Evolutionary conservation across 2,329 filamentous ascomycete genomes (phyloP).

Genomic region (Neofusicoccum laricinum): DNA sequence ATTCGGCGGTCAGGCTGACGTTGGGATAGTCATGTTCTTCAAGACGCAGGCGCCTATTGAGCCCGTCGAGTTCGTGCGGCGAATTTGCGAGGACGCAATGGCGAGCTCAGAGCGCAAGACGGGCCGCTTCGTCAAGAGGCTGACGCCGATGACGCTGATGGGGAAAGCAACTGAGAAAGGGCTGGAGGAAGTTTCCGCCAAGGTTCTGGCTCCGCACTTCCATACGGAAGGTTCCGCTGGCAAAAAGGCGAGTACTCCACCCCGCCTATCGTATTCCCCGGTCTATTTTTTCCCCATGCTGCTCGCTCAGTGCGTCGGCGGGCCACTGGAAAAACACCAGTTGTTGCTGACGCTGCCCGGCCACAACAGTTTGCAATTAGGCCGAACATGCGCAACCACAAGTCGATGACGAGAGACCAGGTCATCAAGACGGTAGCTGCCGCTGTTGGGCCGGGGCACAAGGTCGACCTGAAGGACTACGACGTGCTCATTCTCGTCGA

Average conservation of each 20-base stretch:
- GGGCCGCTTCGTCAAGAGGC: slow-evolving; percentile 57
- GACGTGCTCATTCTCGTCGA: slow-evolving; percentile 79
- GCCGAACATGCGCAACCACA: slow-evolving; percentile 72
- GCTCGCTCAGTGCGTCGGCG: background rate
- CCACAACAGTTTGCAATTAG: slow-evolving; percentile 73
- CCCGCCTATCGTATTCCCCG: background rate
- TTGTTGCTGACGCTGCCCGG: background rate
- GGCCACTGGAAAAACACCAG: background rate
- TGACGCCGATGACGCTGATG: slow-evolving; percentile 58
- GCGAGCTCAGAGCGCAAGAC: slow-evolving; percentile 50
- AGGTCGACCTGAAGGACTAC: slow-evolving; percentile 73
- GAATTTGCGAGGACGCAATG: slow-evolving; percentile 56
- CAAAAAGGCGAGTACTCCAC: slow-evolving; percentile 50
- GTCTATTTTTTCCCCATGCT: background rate
- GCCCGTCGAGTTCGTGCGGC: slow-evolving; percentile 58
- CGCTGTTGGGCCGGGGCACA: slow-evolving; percentile 64
- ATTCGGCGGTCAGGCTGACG: slow-evolving; percentile 24
- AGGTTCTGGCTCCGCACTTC: slow-evolving; percentile 65
- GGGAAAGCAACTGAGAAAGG: slow-evolving; percentile 68
- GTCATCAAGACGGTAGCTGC: slow-evolving; percentile 71
- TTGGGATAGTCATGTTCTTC: slow-evolving; percentile 54
- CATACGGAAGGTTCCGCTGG: slow-evolving; percentile 47
- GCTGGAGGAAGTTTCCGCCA: slow-evolving; percentile 61
- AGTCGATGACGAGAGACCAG: slow-evolving; percentile 61
- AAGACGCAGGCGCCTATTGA: slow-evolving; percentile 56